phyloP scores from a whole-genome alignment of 805 yeast species.

The Metschnikowia vanudenii region DNA sequence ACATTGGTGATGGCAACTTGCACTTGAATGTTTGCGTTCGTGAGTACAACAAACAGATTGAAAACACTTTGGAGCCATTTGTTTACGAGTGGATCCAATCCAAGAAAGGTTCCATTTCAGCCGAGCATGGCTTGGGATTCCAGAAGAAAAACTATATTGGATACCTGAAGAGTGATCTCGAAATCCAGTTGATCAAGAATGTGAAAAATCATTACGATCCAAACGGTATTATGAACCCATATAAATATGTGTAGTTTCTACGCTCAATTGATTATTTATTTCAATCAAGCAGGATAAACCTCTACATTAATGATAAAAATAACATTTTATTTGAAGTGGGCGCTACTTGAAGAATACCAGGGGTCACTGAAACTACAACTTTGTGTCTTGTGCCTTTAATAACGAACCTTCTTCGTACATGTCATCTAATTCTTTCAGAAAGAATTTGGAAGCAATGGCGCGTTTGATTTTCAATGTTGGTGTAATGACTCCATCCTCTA shows the following conservation, averaged over 20 bases:
- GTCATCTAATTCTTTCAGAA: constrained; percentile 13
- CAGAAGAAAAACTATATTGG: constrained; percentile 89
- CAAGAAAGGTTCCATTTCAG: constrained; percentile 84
- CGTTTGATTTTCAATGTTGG: constrained; percentile 60
- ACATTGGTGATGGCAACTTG: constrained; percentile 94
- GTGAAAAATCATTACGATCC: constrained; percentile 87
- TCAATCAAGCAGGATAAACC: too few relatives aligned
- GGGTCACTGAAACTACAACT: constrained; percentile 16
- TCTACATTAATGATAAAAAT: too few relatives aligned
- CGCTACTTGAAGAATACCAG: not conserved
- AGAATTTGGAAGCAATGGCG: constrained; percentile 31
- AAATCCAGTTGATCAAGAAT: constrained; percentile 72
- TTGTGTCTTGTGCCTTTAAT: constrained; percentile 25
- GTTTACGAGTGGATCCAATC: constrained; percentile 85
- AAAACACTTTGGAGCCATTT: constrained; percentile 83
- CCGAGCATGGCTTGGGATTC: constrained; percentile 97
- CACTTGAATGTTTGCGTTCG: constrained; percentile 92
- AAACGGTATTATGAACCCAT: constrained; percentile 88
- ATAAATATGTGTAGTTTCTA: constrained; percentile 60
- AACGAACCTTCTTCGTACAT: constrained; percentile 30
- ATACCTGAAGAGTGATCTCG: constrained; percentile 74
- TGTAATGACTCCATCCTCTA: constrained; percentile 62
- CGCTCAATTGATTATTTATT: not conserved
- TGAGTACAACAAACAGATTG: constrained; percentile 75
- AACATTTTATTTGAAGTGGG: not conserved